Evolutionary conservation across 1,139 yeast genomes (phyloP).

Genomic region (Kodamaea anthophila): DNA sequence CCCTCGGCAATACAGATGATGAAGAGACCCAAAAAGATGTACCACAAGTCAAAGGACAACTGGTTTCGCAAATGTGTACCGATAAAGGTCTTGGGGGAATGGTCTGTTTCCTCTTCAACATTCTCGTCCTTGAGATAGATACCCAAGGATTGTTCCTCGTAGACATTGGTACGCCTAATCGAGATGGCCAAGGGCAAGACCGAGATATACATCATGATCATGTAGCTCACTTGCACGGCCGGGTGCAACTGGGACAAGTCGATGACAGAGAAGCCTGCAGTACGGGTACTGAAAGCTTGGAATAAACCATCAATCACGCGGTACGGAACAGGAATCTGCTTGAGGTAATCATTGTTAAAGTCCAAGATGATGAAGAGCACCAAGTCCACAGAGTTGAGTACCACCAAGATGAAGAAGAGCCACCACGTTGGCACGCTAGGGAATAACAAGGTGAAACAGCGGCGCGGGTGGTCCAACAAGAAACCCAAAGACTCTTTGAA

Average conservation of each 20-base stretch:
- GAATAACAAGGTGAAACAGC: constrained; percentile 88
- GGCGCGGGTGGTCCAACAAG: constrained; percentile 88
- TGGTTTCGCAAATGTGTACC: constrained; percentile 89
- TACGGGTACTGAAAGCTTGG: constrained; percentile 89
- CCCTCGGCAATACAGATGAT: constrained; percentile 86
- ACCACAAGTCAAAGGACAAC: constrained; percentile 93
- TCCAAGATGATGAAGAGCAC: constrained; percentile 76
- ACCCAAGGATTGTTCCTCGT: constrained; percentile 94
- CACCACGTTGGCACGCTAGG: constrained; percentile 96
- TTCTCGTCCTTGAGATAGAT: constrained; percentile 51
- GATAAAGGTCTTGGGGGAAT: constrained; percentile 54
- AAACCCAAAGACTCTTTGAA: constrained; percentile 77
- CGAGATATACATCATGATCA: constrained; percentile 97
- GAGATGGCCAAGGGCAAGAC: constrained; percentile 94
- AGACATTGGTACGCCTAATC: constrained; percentile 92
- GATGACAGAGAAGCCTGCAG: constrained; percentile 82
- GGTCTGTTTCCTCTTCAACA: constrained; percentile 24
- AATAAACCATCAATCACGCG: constrained; percentile 76
- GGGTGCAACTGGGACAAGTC: constrained; percentile 71
- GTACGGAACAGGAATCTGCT: constrained; percentile 54
- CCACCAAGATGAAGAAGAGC: constrained; percentile 69
- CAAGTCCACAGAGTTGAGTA: constrained; percentile 71
- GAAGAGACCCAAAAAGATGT: constrained; percentile 77
- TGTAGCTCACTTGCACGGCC: constrained; percentile 87
- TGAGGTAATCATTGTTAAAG: constrained; percentile 44